Base-by-base conservation (phyloP, 2,329 filamentous ascomycete species). In the Aspergillaceae sp. region DNA sequence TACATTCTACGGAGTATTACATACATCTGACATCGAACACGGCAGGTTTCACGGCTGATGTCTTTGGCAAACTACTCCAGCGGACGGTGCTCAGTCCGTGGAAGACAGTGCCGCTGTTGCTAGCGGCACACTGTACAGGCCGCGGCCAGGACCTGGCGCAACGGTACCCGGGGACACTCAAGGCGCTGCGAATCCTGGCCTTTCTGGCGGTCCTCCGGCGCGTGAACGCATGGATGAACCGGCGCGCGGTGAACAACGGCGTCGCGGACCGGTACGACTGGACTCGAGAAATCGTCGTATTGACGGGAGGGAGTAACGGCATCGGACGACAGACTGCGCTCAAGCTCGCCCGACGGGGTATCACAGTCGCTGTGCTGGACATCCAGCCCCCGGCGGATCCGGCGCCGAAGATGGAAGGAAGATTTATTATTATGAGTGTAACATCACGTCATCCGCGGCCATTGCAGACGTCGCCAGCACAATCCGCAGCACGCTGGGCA, bases 221-320 rank as follows among this genome's bases (percentile, higher is more conserved):
- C 45, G 52, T 76, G 10, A 79, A 74, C 56, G 61, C 60, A 9
- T 78, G 72, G 61, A 63, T 82, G 8, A 79, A 78, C 55, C 64
- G 68, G 2, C 67, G 73, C 7, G 68, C 69, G 3, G 47, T 71
- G 42, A 77, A 77, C 59, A 77, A 74, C 42, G 61, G 51, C 40
- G 47, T 54, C 40, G 54, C 52, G 26, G 67, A 64, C 48, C 54
- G 56, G 34, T 66, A 64, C 40, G 56, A 66, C 53, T 88, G 84
- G 83, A 67, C 72, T 26, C 75, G 74, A 43, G 85, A 89, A 67
- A 74, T 89, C 43, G 81, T 86, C 2, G 70, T 89, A 38, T 74
- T 90, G 19, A 90, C 86, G 0, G 86, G 87, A 5, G 86, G 86
- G 5, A 80, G 82, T 37, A 79, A 79, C 46, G 86, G 86, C 0